These are phyloP conservation scores for Heliosperma pusillum DNA, from an alignment of 148 eudicot species.

Conservation along the genomic window DNA sequence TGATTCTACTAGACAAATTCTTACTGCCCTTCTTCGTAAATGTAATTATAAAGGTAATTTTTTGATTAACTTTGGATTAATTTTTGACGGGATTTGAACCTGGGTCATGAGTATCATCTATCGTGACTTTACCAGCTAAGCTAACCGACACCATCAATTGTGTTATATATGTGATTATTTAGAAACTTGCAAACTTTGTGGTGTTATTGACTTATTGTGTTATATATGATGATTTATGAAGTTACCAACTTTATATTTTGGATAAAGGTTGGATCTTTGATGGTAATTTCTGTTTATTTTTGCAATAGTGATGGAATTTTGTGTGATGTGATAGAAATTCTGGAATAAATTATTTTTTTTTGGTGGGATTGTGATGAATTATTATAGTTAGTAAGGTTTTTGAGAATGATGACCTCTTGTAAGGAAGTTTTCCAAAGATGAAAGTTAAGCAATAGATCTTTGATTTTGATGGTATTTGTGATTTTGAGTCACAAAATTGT, in stretches of 20 bases:
- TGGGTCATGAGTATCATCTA: too few species aligned
- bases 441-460: background rate
- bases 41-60: slow-evolving; percentile 52
- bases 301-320: background rate
- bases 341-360: too few species aligned
- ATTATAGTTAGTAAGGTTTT: too few species aligned
- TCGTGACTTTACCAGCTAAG: too few species aligned
- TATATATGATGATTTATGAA: background rate
- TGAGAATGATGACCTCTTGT: too few species aligned
- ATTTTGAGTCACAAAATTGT: too few species aligned
- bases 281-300: background rate
- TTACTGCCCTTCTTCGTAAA: slow-evolving; percentile 51
- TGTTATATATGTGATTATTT: too few species aligned
- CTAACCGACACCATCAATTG: too few species aligned
- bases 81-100: background rate
- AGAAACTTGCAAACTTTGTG: background rate
- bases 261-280: background rate
- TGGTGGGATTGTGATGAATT: too few species aligned
- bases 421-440: background rate
- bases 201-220: too few species aligned
- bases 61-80: background rate
- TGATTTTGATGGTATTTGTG: too few species aligned
- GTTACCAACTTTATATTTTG: background rate
- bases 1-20: slow-evolving; percentile 59
- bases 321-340: background rate